Percentiles rank a stretch among this genome's conserved stretches.
Evolutionary conservation across 768 basidiomycete species (phyloP).

Genomic region (Ramaria rubella): DNA sequence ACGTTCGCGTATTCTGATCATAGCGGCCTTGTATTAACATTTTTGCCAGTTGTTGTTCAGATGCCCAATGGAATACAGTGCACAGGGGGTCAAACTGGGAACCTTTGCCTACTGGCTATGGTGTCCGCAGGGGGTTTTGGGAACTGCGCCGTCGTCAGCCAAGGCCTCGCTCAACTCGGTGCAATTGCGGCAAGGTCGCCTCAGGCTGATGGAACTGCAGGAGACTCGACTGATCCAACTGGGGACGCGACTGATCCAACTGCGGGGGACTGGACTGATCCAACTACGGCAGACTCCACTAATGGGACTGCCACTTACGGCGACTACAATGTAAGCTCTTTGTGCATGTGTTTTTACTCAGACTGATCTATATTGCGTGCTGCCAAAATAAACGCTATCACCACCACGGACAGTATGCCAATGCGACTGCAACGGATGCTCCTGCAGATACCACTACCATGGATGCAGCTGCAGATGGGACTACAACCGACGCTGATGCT

Average conservation of each 20-base stretch:
- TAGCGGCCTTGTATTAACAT: neutral
- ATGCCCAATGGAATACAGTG: slow-evolving; percentile 46
- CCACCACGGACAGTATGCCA: too few species aligned
- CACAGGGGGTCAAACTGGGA: slow-evolving; percentile 38
- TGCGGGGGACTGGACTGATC: neutral
- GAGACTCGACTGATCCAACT: too few species aligned
- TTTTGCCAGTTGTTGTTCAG: slow-evolving; percentile 28
- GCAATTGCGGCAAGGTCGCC: too few species aligned
- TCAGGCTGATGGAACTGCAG: too few species aligned
- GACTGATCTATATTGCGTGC: too few species aligned
- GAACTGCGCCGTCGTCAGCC: slow-evolving; percentile 44
- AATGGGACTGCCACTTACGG: neutral
- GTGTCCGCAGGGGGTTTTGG: slow-evolving; percentile 45
- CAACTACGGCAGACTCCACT: neutral
- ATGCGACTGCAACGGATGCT: slow-evolving; percentile 6
- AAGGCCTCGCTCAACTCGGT: too few species aligned
- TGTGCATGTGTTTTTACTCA: too few species aligned
- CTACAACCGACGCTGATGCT: slow-evolving; percentile 9
- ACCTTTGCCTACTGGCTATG: slow-evolving; percentile 48
- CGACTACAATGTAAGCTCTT: too few species aligned
- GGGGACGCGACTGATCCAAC: slow-evolving; percentile 12
- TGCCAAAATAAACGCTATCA: too few species aligned
- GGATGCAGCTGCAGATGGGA: slow-evolving; percentile 5
- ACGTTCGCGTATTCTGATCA: slow-evolving; percentile 14
- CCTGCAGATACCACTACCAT: neutral